Evolutionary conservation across 2,329 filamentous ascomycete genomes (phyloP).

Genomic region (Neurospora sp.): DNA sequence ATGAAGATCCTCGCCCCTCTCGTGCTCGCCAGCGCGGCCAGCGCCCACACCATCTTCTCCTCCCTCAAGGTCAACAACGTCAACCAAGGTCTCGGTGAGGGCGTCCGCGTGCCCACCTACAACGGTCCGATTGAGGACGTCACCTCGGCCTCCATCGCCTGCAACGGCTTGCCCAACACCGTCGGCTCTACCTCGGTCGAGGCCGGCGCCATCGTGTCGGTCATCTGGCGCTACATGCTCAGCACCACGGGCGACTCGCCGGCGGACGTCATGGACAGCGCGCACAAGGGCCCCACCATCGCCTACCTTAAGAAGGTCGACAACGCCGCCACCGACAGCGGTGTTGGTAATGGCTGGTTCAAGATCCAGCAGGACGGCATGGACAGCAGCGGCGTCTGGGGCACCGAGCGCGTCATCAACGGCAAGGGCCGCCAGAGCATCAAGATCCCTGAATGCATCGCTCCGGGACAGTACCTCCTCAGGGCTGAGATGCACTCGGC

Average conservation of each 20-base stretch:
- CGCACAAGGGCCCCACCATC: slow-evolving; percentile 17
- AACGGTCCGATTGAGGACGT: slow-evolving; percentile 19
- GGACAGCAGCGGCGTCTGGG: slow-evolving; percentile 13
- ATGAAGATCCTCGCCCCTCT: slow-evolving; percentile 17
- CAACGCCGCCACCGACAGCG: slow-evolving; percentile 15
- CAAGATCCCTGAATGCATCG: slow-evolving; percentile 17
- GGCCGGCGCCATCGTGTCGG: slow-evolving; percentile 15
- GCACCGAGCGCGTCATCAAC: slow-evolving; percentile 18
- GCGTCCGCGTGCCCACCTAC: slow-evolving; percentile 17
- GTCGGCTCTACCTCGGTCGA: slow-evolving; percentile 13
- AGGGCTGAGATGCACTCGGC: slow-evolving; percentile 17
- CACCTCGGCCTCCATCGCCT: slow-evolving; percentile 16
- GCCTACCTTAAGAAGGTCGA: slow-evolving; percentile 20
- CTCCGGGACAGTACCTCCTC: slow-evolving; percentile 17
- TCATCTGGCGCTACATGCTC: slow-evolving; percentile 20
- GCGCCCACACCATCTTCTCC: slow-evolving; percentile 17
- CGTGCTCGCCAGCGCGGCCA: slow-evolving; percentile 11
- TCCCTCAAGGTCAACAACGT: slow-evolving; percentile 16
- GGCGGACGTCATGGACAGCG: slow-evolving; percentile 19
- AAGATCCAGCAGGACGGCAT: slow-evolving; percentile 20
- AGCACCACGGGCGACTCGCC: slow-evolving; percentile 14
- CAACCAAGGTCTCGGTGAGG: slow-evolving; percentile 16
- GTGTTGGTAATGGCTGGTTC: slow-evolving; percentile 18
- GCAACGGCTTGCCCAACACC: slow-evolving; percentile 18
- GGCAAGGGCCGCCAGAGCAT: slow-evolving; percentile 17